Evolutionary conservation across 768 basidiomycete genomes (phyloP), one percentile per base, ranked within the genome.

Genomic region (Termitomyces sp.): DNA sequence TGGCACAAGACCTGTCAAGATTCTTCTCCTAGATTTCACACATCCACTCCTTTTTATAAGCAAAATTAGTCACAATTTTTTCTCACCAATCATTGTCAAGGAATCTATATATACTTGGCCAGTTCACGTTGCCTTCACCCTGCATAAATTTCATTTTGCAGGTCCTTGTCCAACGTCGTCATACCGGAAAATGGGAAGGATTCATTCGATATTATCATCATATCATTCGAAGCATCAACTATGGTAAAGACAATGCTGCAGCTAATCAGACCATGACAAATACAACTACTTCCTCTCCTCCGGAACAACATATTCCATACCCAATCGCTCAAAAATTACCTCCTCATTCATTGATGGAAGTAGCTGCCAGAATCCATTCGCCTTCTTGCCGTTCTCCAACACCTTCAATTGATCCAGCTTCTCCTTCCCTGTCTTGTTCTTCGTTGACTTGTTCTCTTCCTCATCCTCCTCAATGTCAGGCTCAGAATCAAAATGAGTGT

Each of bases 331-430:
- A 55, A 85, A 68, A 15, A 85, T 73, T 9, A 70, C 72, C 55
- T 78, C 72, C 66, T 85, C 83, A 33, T 73, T 78, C 24, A 70
- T 61, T 3, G 75, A 73, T 27, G 72, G 70, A 13, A 81, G 59
- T 33, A 82, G 71, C 51, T 78, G 76, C 83, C 83, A 84, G 51
- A 73, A 76, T 0, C 81, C 80, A 15, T 63, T 49, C 31, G 20
- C 36, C 50, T 44, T 15, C 47, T 12, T 37, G 45, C 6, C 18
- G 12, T 55, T 65, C 54, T 33, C 36, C 58, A 18, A 31, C 33
- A 13, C 27, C 46, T 13, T n/a, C n/a, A 45, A 24, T 45, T 45
- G 22, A 9, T 20, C 31, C n/a, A 1, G 1, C 11, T 16, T 63
- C 57, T 11, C 34, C 55, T 20, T 41, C 31, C 12, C 52, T 42